A percentile compares a stretch with the other conserved stretches of the same genome.
These are phyloP conservation scores for Scedosporium dehoogii DNA, from an alignment of 2,329 filamentous ascomycete genomes.

Conservation along the genomic window DNA sequence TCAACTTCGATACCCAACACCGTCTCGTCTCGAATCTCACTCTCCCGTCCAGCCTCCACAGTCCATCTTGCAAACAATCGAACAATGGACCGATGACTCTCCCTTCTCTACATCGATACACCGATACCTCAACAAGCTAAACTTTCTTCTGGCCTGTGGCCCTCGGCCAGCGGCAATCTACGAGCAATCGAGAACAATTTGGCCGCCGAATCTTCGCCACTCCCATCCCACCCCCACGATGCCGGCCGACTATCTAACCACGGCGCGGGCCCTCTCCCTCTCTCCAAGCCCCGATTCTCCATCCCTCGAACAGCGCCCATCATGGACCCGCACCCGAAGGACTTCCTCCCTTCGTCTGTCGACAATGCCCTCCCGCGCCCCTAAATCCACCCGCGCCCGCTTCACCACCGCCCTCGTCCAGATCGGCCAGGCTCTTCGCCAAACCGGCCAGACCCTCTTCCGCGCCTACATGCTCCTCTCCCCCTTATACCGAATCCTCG, in stretches of 20 bases:
- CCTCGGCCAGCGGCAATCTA: background rate
- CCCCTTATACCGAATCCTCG: constrained; percentile 50
- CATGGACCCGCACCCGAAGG: constrained; percentile 26
- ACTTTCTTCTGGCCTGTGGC: background rate
- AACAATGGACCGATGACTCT: background rate
- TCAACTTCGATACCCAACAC: background rate
- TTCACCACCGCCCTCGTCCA: background rate
- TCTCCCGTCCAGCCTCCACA: background rate
- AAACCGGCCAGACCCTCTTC: constrained; percentile 32
- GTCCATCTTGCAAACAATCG: background rate
- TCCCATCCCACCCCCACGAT: constrained; percentile 21
- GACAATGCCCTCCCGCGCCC: constrained; percentile 25
- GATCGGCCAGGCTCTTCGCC: constrained; percentile 31
- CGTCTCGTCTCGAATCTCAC: background rate
- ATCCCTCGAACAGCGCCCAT: constrained; percentile 16
- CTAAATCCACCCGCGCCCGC: constrained; percentile 1
- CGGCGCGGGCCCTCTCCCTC: constrained; percentile 38
- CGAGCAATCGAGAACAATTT: background rate
- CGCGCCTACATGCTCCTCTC: constrained; percentile 46
- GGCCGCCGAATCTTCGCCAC: background rate
- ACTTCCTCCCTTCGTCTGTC: constrained; percentile 28
- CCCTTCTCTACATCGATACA: background rate
- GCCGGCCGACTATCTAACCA: constrained; percentile 40
- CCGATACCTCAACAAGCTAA: background rate
- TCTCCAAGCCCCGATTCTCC: constrained; percentile 21